Evolutionary conservation across 805 yeast species (phyloP), one percentile per base, ranked within the genome.

Genomic region (Myxozyma monticola): DNA sequence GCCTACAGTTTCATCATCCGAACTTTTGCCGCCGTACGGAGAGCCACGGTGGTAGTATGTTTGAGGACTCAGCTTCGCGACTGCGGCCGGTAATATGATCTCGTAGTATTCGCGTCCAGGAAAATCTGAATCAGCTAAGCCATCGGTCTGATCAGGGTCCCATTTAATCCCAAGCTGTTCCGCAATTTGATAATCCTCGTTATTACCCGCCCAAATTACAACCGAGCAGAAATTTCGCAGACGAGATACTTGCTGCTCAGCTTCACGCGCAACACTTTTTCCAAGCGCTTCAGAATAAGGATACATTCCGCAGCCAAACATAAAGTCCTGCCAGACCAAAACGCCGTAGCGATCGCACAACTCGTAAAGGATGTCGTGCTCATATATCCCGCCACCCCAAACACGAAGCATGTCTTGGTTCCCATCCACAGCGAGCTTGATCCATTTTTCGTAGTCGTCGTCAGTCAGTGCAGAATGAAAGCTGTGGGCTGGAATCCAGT

Each of bases 301-400:
- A 51, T 78, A 78, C 42, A 72, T 76, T 1, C 80, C 81, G 65
- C 82, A 77, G 1, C 78, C 81, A 67, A 78, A 77, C 80, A 77
- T 73, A 60, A 77, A 76, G 58, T 78, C 82, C 46, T 78, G 81
- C 79, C 80, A 78, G 7, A 78, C 73, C 57, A 78, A 38, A 9
- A 78, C 45, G 2, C 79, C 79, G 2, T 65, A 51, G 17, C 67
- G 42, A 54, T 76, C 79, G 61, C 79, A 76, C 49, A 67, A 70
- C 24, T 68, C 64, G 57, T 76, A 76, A 55, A 76, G 72, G 5
- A 52, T 33, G 26, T 74, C 77, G 22, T 56, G 60, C 51, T 76
- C 79, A 53, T 71, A 76, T 51, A 61, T 64, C 2, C 80, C 80
- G 25, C 80, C 80, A 6, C 75, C 80, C 79, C 79, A 76, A 1